These are phyloP conservation scores for Staphylotrichum longicolle DNA, from an alignment of 495 filamentous ascomycete genomes.

Conservation along the genomic window DNA sequence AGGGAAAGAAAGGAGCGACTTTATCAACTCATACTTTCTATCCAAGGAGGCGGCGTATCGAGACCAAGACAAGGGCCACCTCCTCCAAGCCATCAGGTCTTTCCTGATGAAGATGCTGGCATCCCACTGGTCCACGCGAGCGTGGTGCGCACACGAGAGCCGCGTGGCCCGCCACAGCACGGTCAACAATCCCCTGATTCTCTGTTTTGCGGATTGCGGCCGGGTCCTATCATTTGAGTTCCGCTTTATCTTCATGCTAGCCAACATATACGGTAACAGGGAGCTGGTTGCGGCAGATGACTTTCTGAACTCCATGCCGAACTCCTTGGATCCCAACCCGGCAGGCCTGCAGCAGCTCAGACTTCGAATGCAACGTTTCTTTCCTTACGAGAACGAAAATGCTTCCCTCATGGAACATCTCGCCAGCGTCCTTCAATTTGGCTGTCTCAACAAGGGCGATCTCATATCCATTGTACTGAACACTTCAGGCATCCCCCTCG, in stretches of 20 bases:
- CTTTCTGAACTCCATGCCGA: not conserved
- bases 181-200: conserved; percentile 27
- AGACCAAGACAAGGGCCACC: not conserved
- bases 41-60: not conserved
- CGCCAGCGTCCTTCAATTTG: conserved; percentile 20
- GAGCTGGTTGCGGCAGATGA: no score
- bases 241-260: conserved; percentile 24
- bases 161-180: conserved; percentile 17
- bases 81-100: not conserved
- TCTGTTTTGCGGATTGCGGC: conserved; percentile 24
- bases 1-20: conserved; percentile 11
- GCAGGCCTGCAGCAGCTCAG: conserved; percentile 18
- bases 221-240: conserved; percentile 28
- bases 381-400: no score
- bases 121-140: conserved; percentile 26
- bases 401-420: conserved; percentile 24
- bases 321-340: conserved; percentile 13
- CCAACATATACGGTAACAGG: not conserved
- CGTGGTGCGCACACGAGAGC: conserved; percentile 33
- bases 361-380: not conserved
- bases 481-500: conserved; percentile 25
- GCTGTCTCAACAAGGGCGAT: conserved; percentile 23
- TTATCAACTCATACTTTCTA: conserved; percentile 22
- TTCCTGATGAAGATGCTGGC: conserved; percentile 25
- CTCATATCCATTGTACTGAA: conserved; percentile 31